These are phyloP conservation scores for Russula sp. DNA, from an alignment of 768 basidiomycete genomes.

Conservation along the genomic window DNA sequence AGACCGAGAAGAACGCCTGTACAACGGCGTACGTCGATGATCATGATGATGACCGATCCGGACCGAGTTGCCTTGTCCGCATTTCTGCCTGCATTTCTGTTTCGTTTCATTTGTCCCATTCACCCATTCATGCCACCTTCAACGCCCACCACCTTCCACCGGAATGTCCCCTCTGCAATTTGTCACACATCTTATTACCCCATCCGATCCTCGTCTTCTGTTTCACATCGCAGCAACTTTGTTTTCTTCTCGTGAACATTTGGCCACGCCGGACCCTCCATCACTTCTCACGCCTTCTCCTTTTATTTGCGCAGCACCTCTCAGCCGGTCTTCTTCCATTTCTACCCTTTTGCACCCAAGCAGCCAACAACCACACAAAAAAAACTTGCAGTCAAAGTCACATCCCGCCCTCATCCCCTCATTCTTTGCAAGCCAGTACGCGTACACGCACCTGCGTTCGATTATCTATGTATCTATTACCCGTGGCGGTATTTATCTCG, in stretches of 20 bases:
- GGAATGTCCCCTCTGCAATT: slow-evolving; percentile 10
- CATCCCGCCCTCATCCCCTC: neutral
- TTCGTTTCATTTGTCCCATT: neutral
- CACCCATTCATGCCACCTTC: slow-evolving; percentile 21
- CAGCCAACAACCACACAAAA: slow-evolving; percentile 8
- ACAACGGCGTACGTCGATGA: slow-evolving; percentile 5
- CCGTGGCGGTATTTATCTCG: slow-evolving; percentile 28
- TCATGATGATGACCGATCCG: slow-evolving; percentile 4
- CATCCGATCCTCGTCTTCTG: slow-evolving; percentile 11
- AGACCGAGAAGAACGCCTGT: slow-evolving; percentile 18
- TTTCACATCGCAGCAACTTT: slow-evolving; percentile 9
- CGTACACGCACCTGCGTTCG: slow-evolving; percentile 17
- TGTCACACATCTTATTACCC: slow-evolving; percentile 14
- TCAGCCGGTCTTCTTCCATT: slow-evolving; percentile 9
- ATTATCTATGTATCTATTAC: slow-evolving; percentile 30
- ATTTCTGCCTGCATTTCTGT: slow-evolving; percentile 1
- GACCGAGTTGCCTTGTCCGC: neutral
- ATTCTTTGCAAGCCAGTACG: slow-evolving; percentile 20
- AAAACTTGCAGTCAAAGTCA: slow-evolving; percentile 9
- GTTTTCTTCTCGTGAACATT: neutral
- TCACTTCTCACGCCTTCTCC: neutral
- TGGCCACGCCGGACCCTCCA: neutral
- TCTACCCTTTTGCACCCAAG: neutral
- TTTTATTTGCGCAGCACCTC: slow-evolving; percentile 5
- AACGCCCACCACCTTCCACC: slow-evolving; percentile 4